Conservation (phyloP, 2,329 filamentous ascomycete species). For the Penicillium brasilianum region DNA sequence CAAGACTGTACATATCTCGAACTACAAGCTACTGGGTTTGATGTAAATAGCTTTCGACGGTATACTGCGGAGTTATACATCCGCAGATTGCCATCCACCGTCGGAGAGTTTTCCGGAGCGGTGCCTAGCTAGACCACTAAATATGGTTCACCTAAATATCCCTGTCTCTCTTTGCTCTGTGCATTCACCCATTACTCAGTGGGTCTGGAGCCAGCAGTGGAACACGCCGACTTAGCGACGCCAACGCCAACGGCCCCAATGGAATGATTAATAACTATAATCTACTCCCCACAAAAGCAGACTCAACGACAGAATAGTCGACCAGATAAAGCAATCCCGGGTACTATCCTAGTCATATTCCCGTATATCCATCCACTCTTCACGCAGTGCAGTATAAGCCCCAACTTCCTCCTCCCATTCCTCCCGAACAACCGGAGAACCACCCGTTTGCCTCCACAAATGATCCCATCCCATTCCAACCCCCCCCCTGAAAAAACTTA, state of each 20-base stretch:
- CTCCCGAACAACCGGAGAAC: not conserved
- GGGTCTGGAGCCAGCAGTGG: constrained; percentile 13
- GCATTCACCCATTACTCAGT: constrained; percentile 16
- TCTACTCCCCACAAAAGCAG: not conserved
- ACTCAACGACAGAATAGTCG: not conserved
- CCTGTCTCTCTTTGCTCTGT: constrained; percentile 3
- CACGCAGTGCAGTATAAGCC: not conserved
- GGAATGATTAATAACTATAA: not conserved
- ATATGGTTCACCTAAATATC: not conserved
- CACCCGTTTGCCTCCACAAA: not conserved
- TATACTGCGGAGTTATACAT: not conserved
- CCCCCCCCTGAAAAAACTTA: not conserved
- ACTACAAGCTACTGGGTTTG: not conserved
- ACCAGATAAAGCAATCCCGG: no score
- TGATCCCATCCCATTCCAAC: not conserved
- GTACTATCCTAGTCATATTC: not conserved
- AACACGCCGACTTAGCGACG: not conserved
- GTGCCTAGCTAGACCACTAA: not conserved
- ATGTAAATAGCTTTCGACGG: not conserved
- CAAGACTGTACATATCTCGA: not conserved
- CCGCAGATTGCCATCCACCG: not conserved
- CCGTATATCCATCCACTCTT: not conserved
- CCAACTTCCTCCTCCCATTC: not conserved
- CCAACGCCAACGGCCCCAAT: constrained; percentile 2
- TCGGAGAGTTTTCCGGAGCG: not conserved